Conservation (phyloP, 2,329 filamentous ascomycete species). For the Colletotrichum lentis region DNA sequence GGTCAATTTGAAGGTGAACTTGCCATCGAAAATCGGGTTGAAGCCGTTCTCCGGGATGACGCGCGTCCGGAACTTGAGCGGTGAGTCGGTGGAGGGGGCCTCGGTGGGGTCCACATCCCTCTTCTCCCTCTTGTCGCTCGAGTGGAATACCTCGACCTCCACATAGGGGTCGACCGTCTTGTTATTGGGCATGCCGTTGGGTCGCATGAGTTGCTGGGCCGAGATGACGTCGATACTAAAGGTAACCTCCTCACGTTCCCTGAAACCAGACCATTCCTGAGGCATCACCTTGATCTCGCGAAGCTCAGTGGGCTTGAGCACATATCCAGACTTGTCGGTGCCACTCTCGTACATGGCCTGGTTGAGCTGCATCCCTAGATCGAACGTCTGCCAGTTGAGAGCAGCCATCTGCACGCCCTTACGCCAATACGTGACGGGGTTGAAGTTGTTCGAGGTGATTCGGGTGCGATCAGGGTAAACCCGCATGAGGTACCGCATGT, state of each 20-base stretch:
- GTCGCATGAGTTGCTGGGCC: slow-evolving; percentile 91
- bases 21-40: slow-evolving; percentile 86
- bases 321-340: slow-evolving; percentile 86
- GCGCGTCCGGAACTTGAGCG: slow-evolving; percentile 79
- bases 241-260: slow-evolving; percentile 80
- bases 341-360: slow-evolving; percentile 97
- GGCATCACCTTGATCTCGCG: slow-evolving; percentile 73
- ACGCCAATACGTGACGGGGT: slow-evolving; percentile 92
- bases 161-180: slow-evolving; percentile 89
- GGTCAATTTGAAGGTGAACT: slow-evolving; percentile 80
- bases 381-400: slow-evolving; percentile 98
- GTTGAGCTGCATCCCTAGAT: slow-evolving; percentile 94
- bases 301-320: slow-evolving; percentile 88
- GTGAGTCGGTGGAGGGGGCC: slow-evolving; percentile 59
- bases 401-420: slow-evolving; percentile 97
- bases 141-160: slow-evolving; percentile 92
- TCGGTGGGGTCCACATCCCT: slow-evolving; percentile 73
- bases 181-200: slow-evolving; percentile 74
- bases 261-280: slow-evolving; percentile 65
- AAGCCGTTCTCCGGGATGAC: slow-evolving; percentile 90
- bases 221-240: slow-evolving; percentile 92
- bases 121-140: slow-evolving; percentile 92
- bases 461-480: slow-evolving; percentile 89
- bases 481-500: slow-evolving; percentile 89
- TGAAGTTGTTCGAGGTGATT: slow-evolving; percentile 90